Percentiles rank a stretch among this genome's conserved stretches.
Conservation (phyloP, 2,329 filamentous ascomycete species). For the Aspergillus proliferans region DNA sequence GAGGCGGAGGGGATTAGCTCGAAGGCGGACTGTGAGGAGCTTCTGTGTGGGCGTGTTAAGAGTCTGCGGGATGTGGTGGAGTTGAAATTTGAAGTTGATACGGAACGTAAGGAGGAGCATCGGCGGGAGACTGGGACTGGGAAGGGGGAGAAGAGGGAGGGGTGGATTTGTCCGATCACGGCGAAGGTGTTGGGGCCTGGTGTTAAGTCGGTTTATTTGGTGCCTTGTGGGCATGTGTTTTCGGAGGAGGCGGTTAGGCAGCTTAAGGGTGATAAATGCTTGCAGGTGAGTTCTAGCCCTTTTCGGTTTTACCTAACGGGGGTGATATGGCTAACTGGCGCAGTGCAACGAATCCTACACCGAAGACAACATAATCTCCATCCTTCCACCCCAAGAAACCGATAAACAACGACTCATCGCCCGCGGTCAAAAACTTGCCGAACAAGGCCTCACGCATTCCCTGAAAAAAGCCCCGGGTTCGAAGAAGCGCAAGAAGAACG, state of each 20-base stretch:
- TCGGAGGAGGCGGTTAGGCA: conserved; percentile 78
- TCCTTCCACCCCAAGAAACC: conserved; percentile 64
- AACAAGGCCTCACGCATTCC: conserved; percentile 72
- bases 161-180: conserved; percentile 80
- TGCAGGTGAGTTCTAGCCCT: conserved; percentile 40
- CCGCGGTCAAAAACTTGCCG: conserved; percentile 62
- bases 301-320: too few species aligned
- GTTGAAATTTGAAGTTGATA: conserved; percentile 64
- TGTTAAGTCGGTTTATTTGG: conserved; percentile 77
- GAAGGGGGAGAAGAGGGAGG: conserved; percentile 42
- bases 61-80: conserved; percentile 81
- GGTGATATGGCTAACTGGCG: conserved; percentile 1
- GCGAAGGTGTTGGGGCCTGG: conserved; percentile 75
- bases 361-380: conserved; percentile 70
- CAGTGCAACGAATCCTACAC: conserved; percentile 71
- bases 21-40: conserved; percentile 56
- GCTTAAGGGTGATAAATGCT: conserved; percentile 59
- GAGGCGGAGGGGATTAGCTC: conserved; percentile 48
- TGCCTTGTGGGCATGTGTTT: conserved; percentile 94
- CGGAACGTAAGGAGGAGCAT: conserved; percentile 13
- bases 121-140: conserved; percentile 37
- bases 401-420: conserved; percentile 64
- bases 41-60: conserved; percentile 60
- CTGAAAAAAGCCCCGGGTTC: conserved; percentile 68
- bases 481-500: conserved; percentile 71